Conservation (phyloP, 2,329 filamentous ascomycete genomes). For the Aspergillus aculeatus region DNA sequence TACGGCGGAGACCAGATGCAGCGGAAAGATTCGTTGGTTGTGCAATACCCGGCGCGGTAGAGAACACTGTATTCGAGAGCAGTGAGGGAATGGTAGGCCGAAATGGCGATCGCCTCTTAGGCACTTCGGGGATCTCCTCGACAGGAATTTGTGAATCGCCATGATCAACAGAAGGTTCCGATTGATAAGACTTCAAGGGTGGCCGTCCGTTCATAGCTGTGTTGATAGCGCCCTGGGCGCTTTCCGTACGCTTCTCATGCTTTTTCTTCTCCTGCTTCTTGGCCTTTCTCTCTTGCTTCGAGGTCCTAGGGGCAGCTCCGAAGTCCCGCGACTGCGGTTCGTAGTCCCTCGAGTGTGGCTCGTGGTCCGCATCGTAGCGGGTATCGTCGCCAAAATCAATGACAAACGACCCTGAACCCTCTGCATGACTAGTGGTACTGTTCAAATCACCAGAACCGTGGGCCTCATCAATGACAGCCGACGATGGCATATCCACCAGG, state of each 20-base stretch:
- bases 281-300: slow-evolving; percentile 13
- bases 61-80: slow-evolving; percentile 37
- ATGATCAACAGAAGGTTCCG: slow-evolving; percentile 8
- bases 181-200: slow-evolving; percentile 17
- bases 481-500: slow-evolving; percentile 15
- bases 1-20: slow-evolving; percentile 27
- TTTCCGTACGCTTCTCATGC: slow-evolving; percentile 19
- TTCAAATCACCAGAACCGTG: slow-evolving; percentile 25
- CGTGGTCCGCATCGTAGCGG: slow-evolving; percentile 30
- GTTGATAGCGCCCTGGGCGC: slow-evolving; percentile 9
- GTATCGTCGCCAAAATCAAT: slow-evolving; percentile 29
- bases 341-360: slow-evolving; percentile 14
- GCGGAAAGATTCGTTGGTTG: slow-evolving; percentile 16
- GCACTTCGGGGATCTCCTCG: slow-evolving; percentile 17
- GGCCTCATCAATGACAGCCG: slow-evolving; percentile 17
- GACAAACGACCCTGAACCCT: slow-evolving; percentile 22
- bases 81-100: slow-evolving; percentile 31
- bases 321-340: slow-evolving; percentile 33
- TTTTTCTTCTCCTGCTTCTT: slow-evolving; percentile 27
- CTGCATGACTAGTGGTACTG: slow-evolving; percentile 21
- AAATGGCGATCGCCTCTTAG: slow-evolving; percentile 30
- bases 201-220: slow-evolving; percentile 6
- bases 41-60: slow-evolving; percentile 19
- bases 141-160: neutral
- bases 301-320: slow-evolving; percentile 20